Conservation (phyloP, 306 rosid species). For the Citrullus colocynthis region DNA sequence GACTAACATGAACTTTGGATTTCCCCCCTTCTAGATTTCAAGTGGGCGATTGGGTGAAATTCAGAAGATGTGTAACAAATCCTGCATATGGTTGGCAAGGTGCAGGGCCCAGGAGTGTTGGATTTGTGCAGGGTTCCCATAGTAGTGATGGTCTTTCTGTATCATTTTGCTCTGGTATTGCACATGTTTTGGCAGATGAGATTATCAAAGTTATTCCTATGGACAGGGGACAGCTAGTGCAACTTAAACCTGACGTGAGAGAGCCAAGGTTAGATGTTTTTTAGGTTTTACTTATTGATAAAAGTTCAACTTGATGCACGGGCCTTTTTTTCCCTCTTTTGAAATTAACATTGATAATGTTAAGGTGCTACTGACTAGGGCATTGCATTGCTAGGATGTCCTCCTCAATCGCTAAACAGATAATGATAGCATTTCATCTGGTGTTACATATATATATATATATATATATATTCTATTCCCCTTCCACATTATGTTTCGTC, state of each 20-base stretch:
- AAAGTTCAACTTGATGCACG: slow-evolving; percentile 1
- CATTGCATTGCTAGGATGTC: background rate
- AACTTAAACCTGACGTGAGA: slow-evolving; percentile 68
- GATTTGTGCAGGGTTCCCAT: slow-evolving; percentile 81
- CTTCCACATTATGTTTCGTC: background rate
- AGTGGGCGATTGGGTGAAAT: slow-evolving; percentile 94
- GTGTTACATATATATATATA: background rate
- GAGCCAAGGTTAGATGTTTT: slow-evolving; percentile 65
- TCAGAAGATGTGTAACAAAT: slow-evolving; percentile 55
- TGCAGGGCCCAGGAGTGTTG: slow-evolving; percentile 73
- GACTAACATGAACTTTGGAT: background rate
- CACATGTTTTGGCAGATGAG: slow-evolving; percentile 65
- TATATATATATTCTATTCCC: background rate
- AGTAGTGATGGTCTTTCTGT: slow-evolving; percentile 64
- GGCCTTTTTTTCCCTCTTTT: background rate
- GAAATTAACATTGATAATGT: background rate
- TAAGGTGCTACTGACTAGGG: background rate
- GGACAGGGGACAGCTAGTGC: slow-evolving; percentile 97
- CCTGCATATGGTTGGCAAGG: slow-evolving; percentile 95
- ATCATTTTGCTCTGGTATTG: slow-evolving; percentile 94
- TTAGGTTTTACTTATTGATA: background rate
- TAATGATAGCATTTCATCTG: background rate
- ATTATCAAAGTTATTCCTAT: slow-evolving; percentile 86
- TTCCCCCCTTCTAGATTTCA: slow-evolving; percentile 44
- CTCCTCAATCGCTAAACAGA: background rate